phyloP scores from a whole-genome alignment of 176 grass and related monocot species.

The Rhynchospora breviuscula region DNA sequence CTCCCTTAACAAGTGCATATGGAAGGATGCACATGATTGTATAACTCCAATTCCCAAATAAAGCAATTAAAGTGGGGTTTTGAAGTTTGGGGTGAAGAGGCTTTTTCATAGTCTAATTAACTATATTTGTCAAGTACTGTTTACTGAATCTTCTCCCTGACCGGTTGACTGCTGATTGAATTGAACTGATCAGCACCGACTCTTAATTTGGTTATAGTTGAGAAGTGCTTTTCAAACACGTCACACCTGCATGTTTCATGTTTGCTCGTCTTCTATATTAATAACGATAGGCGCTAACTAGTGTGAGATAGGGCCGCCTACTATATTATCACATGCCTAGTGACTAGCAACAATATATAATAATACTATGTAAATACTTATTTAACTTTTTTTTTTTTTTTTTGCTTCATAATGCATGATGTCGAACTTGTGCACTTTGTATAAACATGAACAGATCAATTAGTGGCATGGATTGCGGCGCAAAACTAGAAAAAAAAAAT shows the following conservation, averaged over 20 bases:
- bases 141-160: background rate
- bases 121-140: background rate
- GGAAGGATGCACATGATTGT: background rate
- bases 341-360: background rate
- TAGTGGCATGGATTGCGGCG: background rate
- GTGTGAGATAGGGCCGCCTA: background rate
- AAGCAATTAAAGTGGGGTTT: too few species aligned
- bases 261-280: background rate
- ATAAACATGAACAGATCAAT: background rate
- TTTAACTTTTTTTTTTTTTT: background rate
- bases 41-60: too few species aligned
- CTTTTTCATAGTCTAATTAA: background rate
- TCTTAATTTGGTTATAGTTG: background rate
- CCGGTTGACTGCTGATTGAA: background rate
- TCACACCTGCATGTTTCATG: background rate
- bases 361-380: background rate
- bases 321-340: background rate
- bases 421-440: background rate
- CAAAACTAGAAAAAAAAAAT: background rate
- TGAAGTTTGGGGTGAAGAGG: too few species aligned
- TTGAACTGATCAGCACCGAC: background rate
- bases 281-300: background rate
- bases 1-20: background rate
- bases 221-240: conserved; percentile 5
- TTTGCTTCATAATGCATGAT: background rate